Evolutionary conservation across 2,329 filamentous ascomycete species (phyloP).

Genomic region (Clonostachys byssicola): DNA sequence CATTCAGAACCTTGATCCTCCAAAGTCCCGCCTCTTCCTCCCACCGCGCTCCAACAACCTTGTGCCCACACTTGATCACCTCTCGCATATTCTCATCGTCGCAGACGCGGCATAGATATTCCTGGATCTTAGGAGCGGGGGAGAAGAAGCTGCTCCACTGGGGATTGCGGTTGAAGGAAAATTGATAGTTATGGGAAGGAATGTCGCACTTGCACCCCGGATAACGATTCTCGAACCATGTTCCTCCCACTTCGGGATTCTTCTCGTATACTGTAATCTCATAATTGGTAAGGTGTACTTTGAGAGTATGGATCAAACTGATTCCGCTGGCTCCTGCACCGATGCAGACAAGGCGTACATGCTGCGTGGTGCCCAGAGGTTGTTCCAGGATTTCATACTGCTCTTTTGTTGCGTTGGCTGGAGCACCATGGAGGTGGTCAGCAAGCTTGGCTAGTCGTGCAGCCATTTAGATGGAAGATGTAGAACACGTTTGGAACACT

Average conservation of each 20-base stretch:
- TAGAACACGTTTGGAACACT: too few relatives aligned
- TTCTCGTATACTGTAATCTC: slow-evolving; percentile 1
- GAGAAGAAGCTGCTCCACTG: slow-evolving; percentile 56
- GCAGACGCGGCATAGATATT: slow-evolving; percentile 42
- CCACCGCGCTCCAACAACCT: slow-evolving; percentile 21
- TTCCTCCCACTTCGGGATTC: slow-evolving; percentile 1
- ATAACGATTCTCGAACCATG: slow-evolving; percentile 1
- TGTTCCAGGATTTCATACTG: slow-evolving; percentile 13
- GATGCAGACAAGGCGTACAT: slow-evolving; percentile 14
- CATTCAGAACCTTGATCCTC: slow-evolving; percentile 29
- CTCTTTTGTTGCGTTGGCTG: too few relatives aligned
- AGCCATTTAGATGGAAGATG: too few relatives aligned
- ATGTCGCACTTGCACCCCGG: slow-evolving; percentile 36
- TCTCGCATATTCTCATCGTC: slow-evolving; percentile 39
- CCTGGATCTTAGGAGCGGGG: slow-evolving; percentile 45
- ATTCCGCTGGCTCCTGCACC: not conserved
- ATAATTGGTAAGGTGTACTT: not conserved
- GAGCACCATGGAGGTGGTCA: too few relatives aligned
- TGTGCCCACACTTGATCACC: slow-evolving; percentile 36
- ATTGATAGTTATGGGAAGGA: slow-evolving; percentile 59
- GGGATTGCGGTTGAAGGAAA: slow-evolving; percentile 55
- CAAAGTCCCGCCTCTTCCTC: slow-evolving; percentile 22
- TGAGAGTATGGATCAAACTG: too few relatives aligned
- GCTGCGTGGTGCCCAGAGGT: slow-evolving; percentile 11
- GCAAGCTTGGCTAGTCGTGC: too few relatives aligned